phyloP scores from a whole-genome alignment of 208 protist genomes.

The Wallacemonas sp. region DNA sequence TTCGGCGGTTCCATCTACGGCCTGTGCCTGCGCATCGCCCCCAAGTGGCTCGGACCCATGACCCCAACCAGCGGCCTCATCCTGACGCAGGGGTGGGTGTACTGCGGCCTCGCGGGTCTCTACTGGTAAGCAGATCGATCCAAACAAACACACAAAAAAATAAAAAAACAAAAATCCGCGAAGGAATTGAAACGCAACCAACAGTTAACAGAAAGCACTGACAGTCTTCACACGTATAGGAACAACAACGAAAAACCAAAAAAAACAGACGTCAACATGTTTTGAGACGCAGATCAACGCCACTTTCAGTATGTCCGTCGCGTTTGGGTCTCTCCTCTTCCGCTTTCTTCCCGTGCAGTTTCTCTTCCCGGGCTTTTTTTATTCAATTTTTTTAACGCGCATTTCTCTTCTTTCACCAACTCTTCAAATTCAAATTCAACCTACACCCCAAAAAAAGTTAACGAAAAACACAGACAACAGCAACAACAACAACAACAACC shows the following conservation, averaged over 20 bases:
- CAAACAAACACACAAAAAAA: background rate
- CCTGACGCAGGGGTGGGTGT: conserved; percentile 66
- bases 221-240: too few relatives aligned
- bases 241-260: background rate
- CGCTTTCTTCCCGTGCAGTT: background rate
- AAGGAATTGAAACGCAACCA: too few relatives aligned
- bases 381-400: conserved; percentile 1
- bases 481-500: background rate
- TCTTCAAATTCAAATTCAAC: background rate
- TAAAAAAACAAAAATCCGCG: background rate
- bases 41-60: conserved; percentile 54
- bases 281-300: background rate
- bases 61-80: conserved; percentile 69
- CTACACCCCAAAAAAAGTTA: too few relatives aligned
- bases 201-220: too few relatives aligned
- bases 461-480: too few relatives aligned
- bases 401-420: conserved; percentile 12
- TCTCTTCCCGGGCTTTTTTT: background rate
- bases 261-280: background rate
- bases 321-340: conserved; percentile 5
- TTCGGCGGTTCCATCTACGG: conserved; percentile 78
- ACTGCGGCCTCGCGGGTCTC: conserved; percentile 52
- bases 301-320: background rate
- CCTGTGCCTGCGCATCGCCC: conserved; percentile 42
- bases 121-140: conserved; percentile 46